phyloP scores from a whole-genome alignment of 2,329 filamentous ascomycete genomes.

The Mollisiaceae sp. region DNA sequence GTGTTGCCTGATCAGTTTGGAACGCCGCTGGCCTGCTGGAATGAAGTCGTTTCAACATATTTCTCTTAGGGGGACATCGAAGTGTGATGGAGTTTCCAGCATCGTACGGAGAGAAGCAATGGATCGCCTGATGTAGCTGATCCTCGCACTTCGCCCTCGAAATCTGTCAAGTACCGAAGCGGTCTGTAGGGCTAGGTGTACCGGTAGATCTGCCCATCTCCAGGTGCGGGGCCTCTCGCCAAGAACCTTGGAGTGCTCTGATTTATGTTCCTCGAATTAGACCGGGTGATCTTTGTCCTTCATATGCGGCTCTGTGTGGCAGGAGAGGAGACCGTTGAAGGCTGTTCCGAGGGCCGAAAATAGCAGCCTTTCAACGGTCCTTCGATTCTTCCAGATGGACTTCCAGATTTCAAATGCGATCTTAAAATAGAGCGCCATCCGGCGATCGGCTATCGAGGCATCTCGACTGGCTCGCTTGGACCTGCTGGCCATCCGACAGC shows the following conservation, averaged over 20 bases:
- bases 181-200: background rate
- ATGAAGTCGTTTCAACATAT: background rate
- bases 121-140: background rate
- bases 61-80: background rate
- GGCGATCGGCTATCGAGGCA: background rate
- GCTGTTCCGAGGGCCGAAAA: constrained; percentile 4
- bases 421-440: constrained; percentile 9
- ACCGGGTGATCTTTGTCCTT: background rate
- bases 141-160: background rate
- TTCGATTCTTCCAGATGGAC: constrained; percentile 1
- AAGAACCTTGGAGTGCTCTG: background rate
- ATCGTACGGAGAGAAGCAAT: background rate
- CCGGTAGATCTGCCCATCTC: background rate
- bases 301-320: constrained; percentile 1
- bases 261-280: background rate
- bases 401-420: background rate
- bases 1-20: background rate
- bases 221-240: background rate
- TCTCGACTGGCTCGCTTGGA: constrained; percentile 12
- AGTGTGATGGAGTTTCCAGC: background rate
- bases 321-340: background rate
- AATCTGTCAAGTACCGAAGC: background rate
- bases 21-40: background rate
- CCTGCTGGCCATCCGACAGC: background rate
- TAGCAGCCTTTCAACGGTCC: background rate